Conservation (phyloP, 441 rosid species). For the Theobroma grandiflorum region DNA sequence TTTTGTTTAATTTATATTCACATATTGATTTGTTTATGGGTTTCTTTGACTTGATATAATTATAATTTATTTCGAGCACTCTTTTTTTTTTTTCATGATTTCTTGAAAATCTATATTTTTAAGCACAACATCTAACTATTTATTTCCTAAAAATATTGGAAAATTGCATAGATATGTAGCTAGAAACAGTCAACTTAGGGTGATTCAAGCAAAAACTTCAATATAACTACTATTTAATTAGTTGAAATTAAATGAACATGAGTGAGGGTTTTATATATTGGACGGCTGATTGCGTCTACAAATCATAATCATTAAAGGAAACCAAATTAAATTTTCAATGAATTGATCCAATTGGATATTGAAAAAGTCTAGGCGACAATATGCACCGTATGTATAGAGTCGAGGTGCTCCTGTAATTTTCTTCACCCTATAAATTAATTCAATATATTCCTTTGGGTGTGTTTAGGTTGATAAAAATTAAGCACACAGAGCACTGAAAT, state of each 20-base stretch:
- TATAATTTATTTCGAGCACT: too few species aligned
- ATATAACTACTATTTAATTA: too few species aligned
- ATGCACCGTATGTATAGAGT: background rate
- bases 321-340: background rate
- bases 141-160: too few species aligned
- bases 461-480: background rate
- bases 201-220: too few species aligned
- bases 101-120: too few species aligned
- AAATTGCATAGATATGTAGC: background rate
- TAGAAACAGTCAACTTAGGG: too few species aligned
- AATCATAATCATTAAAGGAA: background rate
- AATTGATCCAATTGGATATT: background rate
- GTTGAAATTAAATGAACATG: too few species aligned
- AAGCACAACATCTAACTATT: too few species aligned
- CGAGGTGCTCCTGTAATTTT: background rate
- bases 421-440: background rate
- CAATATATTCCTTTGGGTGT: background rate
- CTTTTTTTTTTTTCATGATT: too few species aligned
- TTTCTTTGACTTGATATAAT: too few species aligned
- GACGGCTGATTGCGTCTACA: background rate
- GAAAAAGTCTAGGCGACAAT: background rate
- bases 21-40: too few species aligned
- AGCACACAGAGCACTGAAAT: background rate
- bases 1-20: too few species aligned
- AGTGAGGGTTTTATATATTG: background rate